A percentile compares a stretch with the other conserved stretches of the same genome.
Evolutionary conservation across 352 stramenopile genomes (phyloP).

Genomic region (Phytophthora constricta): DNA sequence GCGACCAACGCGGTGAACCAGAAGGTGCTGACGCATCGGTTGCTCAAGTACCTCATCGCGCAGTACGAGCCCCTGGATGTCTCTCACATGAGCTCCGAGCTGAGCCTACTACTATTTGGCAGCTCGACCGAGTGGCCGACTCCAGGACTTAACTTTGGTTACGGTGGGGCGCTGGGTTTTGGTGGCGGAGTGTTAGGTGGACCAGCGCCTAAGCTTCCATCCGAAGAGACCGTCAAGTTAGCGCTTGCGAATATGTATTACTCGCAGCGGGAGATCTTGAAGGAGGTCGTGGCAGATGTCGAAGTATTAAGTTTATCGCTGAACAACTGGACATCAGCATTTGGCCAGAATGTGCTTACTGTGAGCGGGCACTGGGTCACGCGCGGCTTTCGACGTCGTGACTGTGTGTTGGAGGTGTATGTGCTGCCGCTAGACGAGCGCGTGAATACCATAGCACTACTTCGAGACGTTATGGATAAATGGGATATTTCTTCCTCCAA

Average conservation of each 20-base stretch:
- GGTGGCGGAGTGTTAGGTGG: slow-evolving; percentile 24
- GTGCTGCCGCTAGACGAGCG: slow-evolving; percentile 76
- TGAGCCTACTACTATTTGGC: slow-evolving; percentile 65
- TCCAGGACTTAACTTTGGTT: slow-evolving; percentile 33
- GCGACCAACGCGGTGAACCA: slow-evolving; percentile 38
- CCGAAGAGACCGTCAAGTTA: slow-evolving; percentile 74
- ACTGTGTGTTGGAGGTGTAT: slow-evolving; percentile 83
- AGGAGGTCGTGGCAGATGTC: slow-evolving; percentile 78
- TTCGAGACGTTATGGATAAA: slow-evolving; percentile 84
- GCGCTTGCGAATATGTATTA: slow-evolving; percentile 81
- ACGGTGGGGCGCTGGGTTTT: slow-evolving; percentile 23
- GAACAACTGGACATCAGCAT: slow-evolving; percentile 84
- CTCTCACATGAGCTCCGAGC: slow-evolving; percentile 67
- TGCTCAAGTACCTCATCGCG: slow-evolving; percentile 80
- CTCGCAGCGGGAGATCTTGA: slow-evolving; percentile 81
- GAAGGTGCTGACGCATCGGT: slow-evolving; percentile 71
- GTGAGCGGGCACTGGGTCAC: slow-evolving; percentile 86
- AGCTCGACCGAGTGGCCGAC: slow-evolving; percentile 37
- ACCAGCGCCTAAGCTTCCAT: slow-evolving; percentile 48
- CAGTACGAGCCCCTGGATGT: slow-evolving; percentile 81
- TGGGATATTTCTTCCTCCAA: slow-evolving; percentile 81
- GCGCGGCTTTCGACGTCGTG: slow-evolving; percentile 68
- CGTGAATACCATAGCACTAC: slow-evolving; percentile 79
- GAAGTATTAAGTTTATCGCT: slow-evolving; percentile 78
- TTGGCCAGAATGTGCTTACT: slow-evolving; percentile 80